Conservation (phyloP, 2,329 filamentous ascomycete species). For the Xylariaceae sp. region DNA sequence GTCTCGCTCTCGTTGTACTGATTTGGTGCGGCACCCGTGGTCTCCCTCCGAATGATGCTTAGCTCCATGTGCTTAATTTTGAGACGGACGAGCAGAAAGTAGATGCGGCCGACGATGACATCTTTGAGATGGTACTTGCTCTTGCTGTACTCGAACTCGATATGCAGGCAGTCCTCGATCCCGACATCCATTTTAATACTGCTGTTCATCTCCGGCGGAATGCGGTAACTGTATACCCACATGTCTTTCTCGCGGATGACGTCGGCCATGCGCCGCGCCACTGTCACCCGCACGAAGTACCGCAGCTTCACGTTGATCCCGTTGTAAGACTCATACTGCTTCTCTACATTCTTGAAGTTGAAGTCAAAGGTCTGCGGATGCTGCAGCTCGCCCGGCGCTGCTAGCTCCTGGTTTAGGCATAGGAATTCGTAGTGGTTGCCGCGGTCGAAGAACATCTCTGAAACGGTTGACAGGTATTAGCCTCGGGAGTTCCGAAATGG, state of each 20-base stretch:
- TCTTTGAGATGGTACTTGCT: slow-evolving; percentile 99
- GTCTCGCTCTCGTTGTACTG: slow-evolving; percentile 99
- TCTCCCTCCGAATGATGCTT: slow-evolving; percentile 95
- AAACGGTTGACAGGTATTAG: slow-evolving; percentile 9
- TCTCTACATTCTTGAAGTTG: slow-evolving; percentile 99
- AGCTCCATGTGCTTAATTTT: slow-evolving; percentile 99
- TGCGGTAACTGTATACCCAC: slow-evolving; percentile 98
- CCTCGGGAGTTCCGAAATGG: neutral
- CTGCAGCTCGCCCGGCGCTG: slow-evolving; percentile 94
- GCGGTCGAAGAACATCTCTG: slow-evolving; percentile 99
- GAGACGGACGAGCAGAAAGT: slow-evolving; percentile 93
- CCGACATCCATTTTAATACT: slow-evolving; percentile 99
- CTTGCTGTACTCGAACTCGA: slow-evolving; percentile 99
- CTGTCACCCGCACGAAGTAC: slow-evolving; percentile 97
- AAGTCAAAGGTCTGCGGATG: slow-evolving; percentile 99
- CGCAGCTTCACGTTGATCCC: slow-evolving; percentile 99
- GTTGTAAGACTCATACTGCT: slow-evolving; percentile 99
- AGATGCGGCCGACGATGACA: slow-evolving; percentile 97
- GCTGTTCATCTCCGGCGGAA: slow-evolving; percentile 97
- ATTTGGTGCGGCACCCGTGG: slow-evolving; percentile 93
- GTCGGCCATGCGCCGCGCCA: slow-evolving; percentile 95
- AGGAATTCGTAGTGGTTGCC: slow-evolving; percentile 99
- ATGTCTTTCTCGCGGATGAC: slow-evolving; percentile 99
- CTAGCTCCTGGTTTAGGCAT: slow-evolving; percentile 93
- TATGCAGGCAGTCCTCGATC: slow-evolving; percentile 98